These are phyloP conservation scores for Cocos nucifera DNA, from an alignment of 176 grass and related monocot species.

Conservation along the genomic window DNA sequence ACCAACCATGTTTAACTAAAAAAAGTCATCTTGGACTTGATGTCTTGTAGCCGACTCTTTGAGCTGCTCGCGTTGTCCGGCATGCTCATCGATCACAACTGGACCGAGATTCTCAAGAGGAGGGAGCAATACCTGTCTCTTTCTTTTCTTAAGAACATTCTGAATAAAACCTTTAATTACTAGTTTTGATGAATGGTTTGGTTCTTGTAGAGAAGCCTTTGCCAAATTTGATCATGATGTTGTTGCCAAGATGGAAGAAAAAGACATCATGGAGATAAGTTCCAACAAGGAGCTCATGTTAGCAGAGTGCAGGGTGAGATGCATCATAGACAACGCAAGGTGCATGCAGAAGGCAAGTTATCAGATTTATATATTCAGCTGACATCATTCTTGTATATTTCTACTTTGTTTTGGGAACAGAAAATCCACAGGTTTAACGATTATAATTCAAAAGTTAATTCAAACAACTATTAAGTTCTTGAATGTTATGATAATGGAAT, in stretches of 20 bases:
- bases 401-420: no score
- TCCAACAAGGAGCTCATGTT: conserved; percentile 76
- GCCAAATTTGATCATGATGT: conserved; percentile 42
- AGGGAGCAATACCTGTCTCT: conserved; percentile 54
- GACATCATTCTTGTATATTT: no score
- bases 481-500: not conserved
- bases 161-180: not conserved
- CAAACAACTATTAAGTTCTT: no score
- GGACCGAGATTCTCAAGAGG: conserved; percentile 93
- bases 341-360: conserved; percentile 63
- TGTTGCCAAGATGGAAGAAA: conserved; percentile 70
- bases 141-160: not conserved
- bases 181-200: not conserved
- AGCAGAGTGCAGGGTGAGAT: conserved; percentile 59
- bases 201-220: conserved; percentile 47
- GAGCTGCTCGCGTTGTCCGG: conserved; percentile 77
- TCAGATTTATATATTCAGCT: no score
- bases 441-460: no score
- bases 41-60: conserved; percentile 53
- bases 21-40: no score
- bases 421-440: no score
- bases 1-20: no score
- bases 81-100: conserved; percentile 91
- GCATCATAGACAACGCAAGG: conserved; percentile 87
- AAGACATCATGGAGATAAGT: conserved; percentile 40